Evolutionary conservation across 441 rosid genomes (phyloP).

Genomic region (Populus tomentosa): DNA sequence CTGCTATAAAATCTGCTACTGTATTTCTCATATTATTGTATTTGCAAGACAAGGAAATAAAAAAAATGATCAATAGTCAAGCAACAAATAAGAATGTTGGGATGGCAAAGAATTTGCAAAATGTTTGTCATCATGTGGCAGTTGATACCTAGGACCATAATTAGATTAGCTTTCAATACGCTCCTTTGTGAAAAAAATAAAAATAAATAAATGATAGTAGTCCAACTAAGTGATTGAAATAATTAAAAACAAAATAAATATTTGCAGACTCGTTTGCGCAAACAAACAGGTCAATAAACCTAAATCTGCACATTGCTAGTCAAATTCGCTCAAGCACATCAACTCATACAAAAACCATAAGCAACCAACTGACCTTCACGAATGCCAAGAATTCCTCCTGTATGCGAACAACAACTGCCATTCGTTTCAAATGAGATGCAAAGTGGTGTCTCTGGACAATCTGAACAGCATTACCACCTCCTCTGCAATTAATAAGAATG

Average conservation of each 20-base stretch:
- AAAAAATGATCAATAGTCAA: neutral
- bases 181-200: neutral
- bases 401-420: conserved; percentile 90
- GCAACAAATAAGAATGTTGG: neutral
- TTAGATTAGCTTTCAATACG: neutral
- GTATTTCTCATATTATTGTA: neutral
- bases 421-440: conserved; percentile 94
- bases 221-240: neutral
- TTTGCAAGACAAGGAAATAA: neutral
- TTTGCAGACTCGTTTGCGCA: neutral
- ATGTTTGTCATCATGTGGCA: neutral
- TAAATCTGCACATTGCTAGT: neutral
- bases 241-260: no score
- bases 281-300: neutral
- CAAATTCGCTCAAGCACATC: neutral
- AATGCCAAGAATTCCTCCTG: conserved; percentile 82
- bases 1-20: neutral
- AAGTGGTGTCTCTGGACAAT: conserved; percentile 98
- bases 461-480: conserved; percentile 85
- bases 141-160: neutral
- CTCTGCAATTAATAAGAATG: conserved; percentile 49
- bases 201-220: neutral
- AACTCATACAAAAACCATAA: neutral
- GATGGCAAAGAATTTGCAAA: neutral
- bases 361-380: conserved; percentile 65